Conservation (phyloP, 306 rosid species). For the Medicago arabica region DNA sequence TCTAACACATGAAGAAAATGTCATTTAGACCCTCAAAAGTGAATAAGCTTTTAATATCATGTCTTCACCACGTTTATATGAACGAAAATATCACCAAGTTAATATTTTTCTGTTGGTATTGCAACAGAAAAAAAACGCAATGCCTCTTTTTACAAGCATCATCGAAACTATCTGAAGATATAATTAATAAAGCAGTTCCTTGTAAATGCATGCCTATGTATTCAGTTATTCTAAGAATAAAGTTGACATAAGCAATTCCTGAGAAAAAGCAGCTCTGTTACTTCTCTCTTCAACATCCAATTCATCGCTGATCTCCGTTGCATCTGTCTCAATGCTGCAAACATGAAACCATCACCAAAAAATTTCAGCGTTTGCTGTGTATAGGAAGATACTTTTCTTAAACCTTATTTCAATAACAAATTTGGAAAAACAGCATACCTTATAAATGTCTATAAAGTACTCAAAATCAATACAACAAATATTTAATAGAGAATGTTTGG, state of each 20-base stretch:
- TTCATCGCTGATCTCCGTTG: conserved; percentile 40
- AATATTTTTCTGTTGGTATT: too few species aligned
- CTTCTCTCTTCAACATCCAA: conserved; percentile 61
- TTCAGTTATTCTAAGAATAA: conserved; percentile 43
- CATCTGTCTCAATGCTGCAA: conserved; percentile 54
- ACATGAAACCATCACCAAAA: background rate
- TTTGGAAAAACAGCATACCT: background rate
- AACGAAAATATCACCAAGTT: too few species aligned
- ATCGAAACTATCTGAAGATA: background rate
- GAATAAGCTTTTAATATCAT: too few species aligned
- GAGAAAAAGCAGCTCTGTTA: conserved; percentile 62
- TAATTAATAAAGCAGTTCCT: conserved; percentile 8
- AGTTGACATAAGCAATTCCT: conserved; percentile 63
- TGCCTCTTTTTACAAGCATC: background rate
- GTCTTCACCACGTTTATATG: too few species aligned
- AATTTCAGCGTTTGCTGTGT: too few species aligned
- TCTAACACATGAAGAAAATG: too few species aligned
- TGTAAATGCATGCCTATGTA: conserved; percentile 39
- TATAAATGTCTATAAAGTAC: too few species aligned
- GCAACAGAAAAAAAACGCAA: too few species aligned
- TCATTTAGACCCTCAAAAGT: too few species aligned
- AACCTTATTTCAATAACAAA: too few species aligned
- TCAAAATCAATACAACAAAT: background rate
- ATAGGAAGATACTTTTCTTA: too few species aligned
- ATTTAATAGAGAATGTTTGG: background rate